Evolutionary conservation across 176 grass and related monocot genomes (phyloP).

Genomic region (Oryza nivara): DNA sequence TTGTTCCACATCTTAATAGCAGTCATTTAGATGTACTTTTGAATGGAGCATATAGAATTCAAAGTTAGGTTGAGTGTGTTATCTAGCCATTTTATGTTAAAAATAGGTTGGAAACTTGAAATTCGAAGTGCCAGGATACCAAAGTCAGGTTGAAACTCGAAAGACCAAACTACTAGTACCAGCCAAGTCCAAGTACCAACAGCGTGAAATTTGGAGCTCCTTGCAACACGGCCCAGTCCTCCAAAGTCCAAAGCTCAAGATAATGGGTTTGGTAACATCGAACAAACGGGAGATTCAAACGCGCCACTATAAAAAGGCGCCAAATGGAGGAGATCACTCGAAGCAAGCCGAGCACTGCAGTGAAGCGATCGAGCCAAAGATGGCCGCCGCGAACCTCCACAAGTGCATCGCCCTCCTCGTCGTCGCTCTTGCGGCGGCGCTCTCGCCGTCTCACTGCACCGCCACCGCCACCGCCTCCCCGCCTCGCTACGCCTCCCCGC

Average conservation of each 20-base stretch:
- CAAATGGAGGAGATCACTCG: background rate
- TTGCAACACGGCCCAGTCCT: conserved; percentile 21
- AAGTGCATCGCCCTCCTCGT: conserved; percentile 34
- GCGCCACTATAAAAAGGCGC: conserved; percentile 39
- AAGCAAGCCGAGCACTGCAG: conserved; percentile 17
- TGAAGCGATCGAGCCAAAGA: background rate
- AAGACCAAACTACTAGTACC: background rate
- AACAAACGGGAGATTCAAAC: conserved; percentile 21
- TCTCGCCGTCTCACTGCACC: conserved; percentile 31
- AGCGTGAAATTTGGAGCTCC: conserved; percentile 23
- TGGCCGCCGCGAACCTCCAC: background rate
- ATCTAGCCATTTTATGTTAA: no score
- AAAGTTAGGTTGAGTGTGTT: no score
- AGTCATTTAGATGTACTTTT: background rate
- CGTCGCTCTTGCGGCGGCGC: conserved; percentile 1
- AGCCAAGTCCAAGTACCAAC: background rate
- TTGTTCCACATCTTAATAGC: background rate
- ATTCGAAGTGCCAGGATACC: no score
- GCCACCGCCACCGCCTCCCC: background rate
- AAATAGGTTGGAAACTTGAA: no score
- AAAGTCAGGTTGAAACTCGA: background rate
- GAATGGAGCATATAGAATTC: background rate
- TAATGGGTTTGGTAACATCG: conserved; percentile 47
- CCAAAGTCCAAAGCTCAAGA: conserved; percentile 15
- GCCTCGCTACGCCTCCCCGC: background rate